A percentile compares a stretch with the other conserved stretches of the same genome.
phyloP scores from a whole-genome alignment of 1,139 yeast genomes.

The Diutina sp. region DNA sequence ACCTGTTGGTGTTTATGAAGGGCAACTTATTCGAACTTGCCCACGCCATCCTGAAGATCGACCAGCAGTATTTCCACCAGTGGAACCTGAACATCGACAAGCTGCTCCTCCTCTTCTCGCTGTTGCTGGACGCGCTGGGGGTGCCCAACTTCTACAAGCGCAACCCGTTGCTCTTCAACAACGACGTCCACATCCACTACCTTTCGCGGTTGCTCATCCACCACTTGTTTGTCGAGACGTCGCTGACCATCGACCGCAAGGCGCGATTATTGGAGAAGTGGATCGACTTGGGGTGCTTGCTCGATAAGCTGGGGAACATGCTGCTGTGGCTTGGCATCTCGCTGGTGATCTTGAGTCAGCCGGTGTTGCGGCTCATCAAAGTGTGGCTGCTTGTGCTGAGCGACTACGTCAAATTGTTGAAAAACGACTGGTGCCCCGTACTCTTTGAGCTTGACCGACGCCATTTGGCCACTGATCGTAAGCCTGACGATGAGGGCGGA shows the following conservation, averaged over 20 bases:
- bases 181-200: conserved; percentile 58
- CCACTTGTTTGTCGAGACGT: conserved; percentile 49
- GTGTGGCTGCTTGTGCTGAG: conserved; percentile 70
- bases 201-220: conserved; percentile 58
- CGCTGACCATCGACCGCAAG: conserved; percentile 22
- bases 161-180: conserved; percentile 50
- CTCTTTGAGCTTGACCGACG: conserved; percentile 80
- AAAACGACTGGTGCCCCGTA: conserved; percentile 89
- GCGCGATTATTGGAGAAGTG: conserved; percentile 68
- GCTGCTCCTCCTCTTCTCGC: conserved; percentile 22
- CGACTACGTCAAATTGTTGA: conserved; percentile 46
- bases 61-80: conserved; percentile 36
- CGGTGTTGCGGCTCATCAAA: conserved; percentile 58
- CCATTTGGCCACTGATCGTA: conserved; percentile 26
- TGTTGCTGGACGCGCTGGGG: conserved; percentile 16
- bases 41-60: conserved; percentile 42
- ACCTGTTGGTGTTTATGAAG: conserved; percentile 14
- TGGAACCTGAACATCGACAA: conserved; percentile 68
- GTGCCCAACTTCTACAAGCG: conserved; percentile 20
- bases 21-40: conserved; percentile 38
- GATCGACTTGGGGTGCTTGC: conserved; percentile 72
- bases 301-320: conserved; percentile 83
- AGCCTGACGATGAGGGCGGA: conserved; percentile 11
- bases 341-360: conserved; percentile 70
- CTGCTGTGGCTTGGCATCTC: conserved; percentile 92